These are phyloP conservation scores for Talaromyces sp. DNA, from an alignment of 2,329 filamentous ascomycete genomes.

Conservation along the genomic window DNA sequence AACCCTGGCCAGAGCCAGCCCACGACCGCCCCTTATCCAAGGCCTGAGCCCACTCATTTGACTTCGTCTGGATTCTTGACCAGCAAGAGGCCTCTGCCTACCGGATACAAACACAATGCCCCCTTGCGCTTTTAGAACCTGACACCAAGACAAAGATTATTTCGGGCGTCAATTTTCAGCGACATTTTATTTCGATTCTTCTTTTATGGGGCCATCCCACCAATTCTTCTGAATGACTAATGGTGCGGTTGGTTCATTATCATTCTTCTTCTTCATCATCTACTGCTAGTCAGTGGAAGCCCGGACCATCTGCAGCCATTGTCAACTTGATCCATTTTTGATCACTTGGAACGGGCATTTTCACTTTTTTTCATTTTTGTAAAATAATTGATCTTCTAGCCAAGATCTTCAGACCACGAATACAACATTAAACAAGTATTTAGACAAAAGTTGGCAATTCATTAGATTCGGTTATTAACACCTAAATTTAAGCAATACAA, in stretches of 20 bases:
- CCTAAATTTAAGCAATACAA: no score
- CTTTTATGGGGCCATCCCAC: background rate
- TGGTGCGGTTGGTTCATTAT: constrained; percentile 5
- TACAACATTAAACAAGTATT: background rate
- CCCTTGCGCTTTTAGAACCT: background rate
- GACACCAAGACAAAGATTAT: no score
- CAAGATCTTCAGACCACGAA: background rate
- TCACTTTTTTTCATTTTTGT: background rate
- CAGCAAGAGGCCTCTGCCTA: constrained; percentile 19
- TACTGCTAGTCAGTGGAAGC: constrained; percentile 4
- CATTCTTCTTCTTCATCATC: constrained; percentile 12
- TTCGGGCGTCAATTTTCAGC: no score
- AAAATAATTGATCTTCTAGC: background rate
- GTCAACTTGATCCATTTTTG: background rate
- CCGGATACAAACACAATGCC: constrained; percentile 13
- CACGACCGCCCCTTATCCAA: constrained; percentile 12
- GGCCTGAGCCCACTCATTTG: background rate
- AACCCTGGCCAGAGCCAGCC: constrained; percentile 9
- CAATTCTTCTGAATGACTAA: no score
- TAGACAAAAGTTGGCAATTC: background rate
- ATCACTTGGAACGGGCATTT: background rate
- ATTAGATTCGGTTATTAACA: background rate
- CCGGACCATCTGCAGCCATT: background rate
- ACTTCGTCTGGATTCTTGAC: constrained; percentile 26
- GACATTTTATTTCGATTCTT: background rate